A percentile compares a stretch with the other conserved stretches of the same genome.
These are phyloP conservation scores for Platanthera zijinensis DNA, from an alignment of 106 monocot species.

Conservation along the genomic window DNA sequence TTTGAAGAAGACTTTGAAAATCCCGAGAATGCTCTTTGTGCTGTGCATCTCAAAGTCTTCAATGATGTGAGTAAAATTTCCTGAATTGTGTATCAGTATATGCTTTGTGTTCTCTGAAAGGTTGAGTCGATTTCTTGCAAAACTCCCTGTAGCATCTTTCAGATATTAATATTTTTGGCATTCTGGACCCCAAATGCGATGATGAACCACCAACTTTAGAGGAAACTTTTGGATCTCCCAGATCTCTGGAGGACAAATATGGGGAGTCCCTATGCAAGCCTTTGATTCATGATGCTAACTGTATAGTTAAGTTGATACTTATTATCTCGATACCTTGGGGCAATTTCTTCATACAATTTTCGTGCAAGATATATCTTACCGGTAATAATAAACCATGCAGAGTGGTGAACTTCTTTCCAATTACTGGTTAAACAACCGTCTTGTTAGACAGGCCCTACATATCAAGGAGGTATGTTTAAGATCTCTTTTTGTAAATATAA, in stretches of 20 bases:
- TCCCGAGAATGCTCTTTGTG: not conserved
- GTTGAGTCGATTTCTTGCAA: not conserved
- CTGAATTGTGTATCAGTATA: too few species aligned
- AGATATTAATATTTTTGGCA: not conserved
- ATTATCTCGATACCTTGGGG: not conserved
- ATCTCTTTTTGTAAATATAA: too few species aligned
- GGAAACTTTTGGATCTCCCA: not conserved
- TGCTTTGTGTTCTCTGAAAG: not conserved
- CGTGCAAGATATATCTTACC: not conserved
- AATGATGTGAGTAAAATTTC: not conserved
- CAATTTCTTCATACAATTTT: not conserved
- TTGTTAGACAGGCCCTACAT: slow-evolving; percentile 30
- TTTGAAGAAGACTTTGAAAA: slow-evolving; percentile 3
- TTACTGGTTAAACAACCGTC: slow-evolving; percentile 39
- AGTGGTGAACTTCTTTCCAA: slow-evolving; percentile 16
- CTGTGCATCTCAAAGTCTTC: not conserved
- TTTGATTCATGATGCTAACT: not conserved
- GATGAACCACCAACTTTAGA: not conserved
- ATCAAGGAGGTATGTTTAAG: slow-evolving; percentile 28
- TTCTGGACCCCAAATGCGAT: slow-evolving; percentile 1
- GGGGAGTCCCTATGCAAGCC: not conserved
- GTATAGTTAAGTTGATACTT: slow-evolving; percentile 1
- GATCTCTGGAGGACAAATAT: not conserved
- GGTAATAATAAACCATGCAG: not conserved
- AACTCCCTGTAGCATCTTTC: not conserved